Evolutionary conservation across 2,329 filamentous ascomycete genomes (phyloP).

Genomic region (Davidsoniella neocaledoniae): DNA sequence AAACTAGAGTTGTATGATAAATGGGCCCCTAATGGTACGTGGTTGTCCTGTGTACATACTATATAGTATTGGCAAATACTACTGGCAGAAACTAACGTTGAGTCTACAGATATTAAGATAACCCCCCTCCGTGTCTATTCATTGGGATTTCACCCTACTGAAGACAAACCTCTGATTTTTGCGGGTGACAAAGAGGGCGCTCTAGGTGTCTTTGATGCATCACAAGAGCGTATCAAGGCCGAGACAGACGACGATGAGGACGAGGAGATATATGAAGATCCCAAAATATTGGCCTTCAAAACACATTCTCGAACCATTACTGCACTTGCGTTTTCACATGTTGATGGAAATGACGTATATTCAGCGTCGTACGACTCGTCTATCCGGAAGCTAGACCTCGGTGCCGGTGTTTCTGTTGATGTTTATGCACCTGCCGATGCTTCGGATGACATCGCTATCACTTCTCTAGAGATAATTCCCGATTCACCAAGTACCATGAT

Average conservation of each 20-base stretch:
- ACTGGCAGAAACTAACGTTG: background rate
- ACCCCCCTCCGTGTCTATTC: conserved; percentile 77
- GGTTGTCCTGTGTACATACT: background rate
- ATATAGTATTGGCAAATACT: background rate
- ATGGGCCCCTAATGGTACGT: conserved; percentile 61
- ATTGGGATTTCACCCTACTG: conserved; percentile 73
- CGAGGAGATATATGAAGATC: conserved; percentile 48
- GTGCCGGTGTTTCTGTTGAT: conserved; percentile 63
- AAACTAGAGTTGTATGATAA: conserved; percentile 64
- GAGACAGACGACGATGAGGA: conserved; percentile 47
- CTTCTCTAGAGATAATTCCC: conserved; percentile 62
- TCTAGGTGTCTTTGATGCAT: conserved; percentile 79
- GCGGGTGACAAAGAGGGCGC: conserved; percentile 89
- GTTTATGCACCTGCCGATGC: conserved; percentile 59
- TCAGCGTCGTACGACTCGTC: conserved; percentile 87
- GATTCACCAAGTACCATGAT: conserved; percentile 58
- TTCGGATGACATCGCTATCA: conserved; percentile 61
- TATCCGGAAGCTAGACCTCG: conserved; percentile 71
- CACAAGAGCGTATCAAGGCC: conserved; percentile 37
- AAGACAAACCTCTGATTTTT: conserved; percentile 75
- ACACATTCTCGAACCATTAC: conserved; percentile 79
- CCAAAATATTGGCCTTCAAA: conserved; percentile 78
- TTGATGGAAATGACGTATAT: conserved; percentile 59
- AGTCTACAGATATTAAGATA: conserved; percentile 60
- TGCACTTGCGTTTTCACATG: conserved; percentile 60